A percentile compares a stretch with the other conserved stretches of the same genome.
These are phyloP conservation scores for Petasospora fabianii DNA, from an alignment of 1,139 yeast genomes.

Conservation along the genomic window DNA sequence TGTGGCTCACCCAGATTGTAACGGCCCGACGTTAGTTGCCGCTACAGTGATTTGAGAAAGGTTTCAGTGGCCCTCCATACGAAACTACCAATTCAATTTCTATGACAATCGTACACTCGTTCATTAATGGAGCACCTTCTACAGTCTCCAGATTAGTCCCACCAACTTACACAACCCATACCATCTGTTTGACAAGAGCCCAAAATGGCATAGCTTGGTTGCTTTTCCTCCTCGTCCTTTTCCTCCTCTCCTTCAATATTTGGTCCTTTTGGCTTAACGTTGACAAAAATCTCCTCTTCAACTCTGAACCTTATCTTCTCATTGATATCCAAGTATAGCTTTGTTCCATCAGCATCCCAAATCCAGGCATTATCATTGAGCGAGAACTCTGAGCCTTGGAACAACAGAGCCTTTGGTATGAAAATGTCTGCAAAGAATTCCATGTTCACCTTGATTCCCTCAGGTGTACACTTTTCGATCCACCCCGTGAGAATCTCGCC, in stretches of 20 bases:
- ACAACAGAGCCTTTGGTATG: slow-evolving; percentile 76
- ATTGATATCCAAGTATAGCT: slow-evolving; percentile 79
- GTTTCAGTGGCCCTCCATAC: too few relatives aligned
- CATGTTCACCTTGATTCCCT: slow-evolving; percentile 74
- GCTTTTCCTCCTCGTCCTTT: slow-evolving; percentile 27
- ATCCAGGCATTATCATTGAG: slow-evolving; percentile 91
- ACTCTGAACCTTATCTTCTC: slow-evolving; percentile 88
- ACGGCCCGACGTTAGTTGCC: too few relatives aligned
- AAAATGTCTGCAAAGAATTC: slow-evolving; percentile 91
- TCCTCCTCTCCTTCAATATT: slow-evolving; percentile 41
- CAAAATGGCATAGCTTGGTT: slow-evolving; percentile 70
- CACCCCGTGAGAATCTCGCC: slow-evolving; percentile 95
- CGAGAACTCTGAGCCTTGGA: slow-evolving; percentile 71
- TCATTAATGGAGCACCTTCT: too few relatives aligned
- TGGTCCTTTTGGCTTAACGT: slow-evolving; percentile 73
- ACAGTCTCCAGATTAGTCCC: slow-evolving; percentile 72
- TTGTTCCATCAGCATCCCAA: slow-evolving; percentile 72
- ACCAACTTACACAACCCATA: slow-evolving; percentile 94
- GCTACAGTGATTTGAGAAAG: too few relatives aligned
- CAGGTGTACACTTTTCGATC: slow-evolving; percentile 82
- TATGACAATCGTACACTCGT: too few relatives aligned
- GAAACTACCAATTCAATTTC: too few relatives aligned
- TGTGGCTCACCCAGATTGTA: too few relatives aligned
- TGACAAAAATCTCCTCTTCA: slow-evolving; percentile 82
- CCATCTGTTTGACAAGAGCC: slow-evolving; percentile 97